Conservation (phyloP, 208 protist species). For the Leishmania aethiopica region DNA sequence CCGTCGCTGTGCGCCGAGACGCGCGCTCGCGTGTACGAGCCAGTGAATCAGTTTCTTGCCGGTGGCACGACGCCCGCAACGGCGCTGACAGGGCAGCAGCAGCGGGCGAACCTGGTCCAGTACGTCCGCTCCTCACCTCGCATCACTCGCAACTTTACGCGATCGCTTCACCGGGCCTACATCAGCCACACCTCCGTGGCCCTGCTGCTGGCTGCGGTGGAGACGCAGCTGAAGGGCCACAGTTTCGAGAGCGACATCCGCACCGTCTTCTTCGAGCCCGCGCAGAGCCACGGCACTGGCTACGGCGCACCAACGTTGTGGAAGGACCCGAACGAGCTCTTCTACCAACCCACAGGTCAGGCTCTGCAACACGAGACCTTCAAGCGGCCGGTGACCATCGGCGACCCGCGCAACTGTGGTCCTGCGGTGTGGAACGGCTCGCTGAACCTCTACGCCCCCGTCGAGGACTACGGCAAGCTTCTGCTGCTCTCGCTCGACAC, state of each 20-base stretch:
- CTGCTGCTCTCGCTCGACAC: conserved; percentile 76
- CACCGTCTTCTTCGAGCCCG: conserved; percentile 60
- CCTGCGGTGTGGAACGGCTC: conserved; percentile 75
- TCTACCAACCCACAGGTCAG: conserved; percentile 81
- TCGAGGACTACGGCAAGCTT: conserved; percentile 85
- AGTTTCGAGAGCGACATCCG: conserved; percentile 78
- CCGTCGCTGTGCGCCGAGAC: conserved; percentile 43
- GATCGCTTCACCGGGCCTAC: conserved; percentile 15
- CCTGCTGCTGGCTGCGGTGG: conserved; percentile 71
- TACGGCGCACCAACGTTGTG: conserved; percentile 76
- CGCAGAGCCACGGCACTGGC: conserved; percentile 65
- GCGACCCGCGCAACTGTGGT: conserved; percentile 48
- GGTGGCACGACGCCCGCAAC: conserved; percentile 9
- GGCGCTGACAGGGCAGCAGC: conserved; percentile 49
- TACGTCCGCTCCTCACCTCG: conserved; percentile 53
- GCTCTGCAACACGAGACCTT: conserved; percentile 67
- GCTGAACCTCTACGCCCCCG: conserved; percentile 74
- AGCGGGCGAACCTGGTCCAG: conserved; percentile 70
- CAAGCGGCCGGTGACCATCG: conserved; percentile 36
- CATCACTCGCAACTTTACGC: conserved; percentile 16
- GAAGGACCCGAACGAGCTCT: conserved; percentile 80
- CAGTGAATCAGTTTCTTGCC: conserved; percentile 64
- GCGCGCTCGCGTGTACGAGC: conserved; percentile 51
- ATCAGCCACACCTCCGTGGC: conserved; percentile 80
- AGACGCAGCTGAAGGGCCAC: conserved; percentile 58